These are phyloP conservation scores for Datisca glomerata DNA, from an alignment of 306 rosid species.

Conservation along the genomic window DNA sequence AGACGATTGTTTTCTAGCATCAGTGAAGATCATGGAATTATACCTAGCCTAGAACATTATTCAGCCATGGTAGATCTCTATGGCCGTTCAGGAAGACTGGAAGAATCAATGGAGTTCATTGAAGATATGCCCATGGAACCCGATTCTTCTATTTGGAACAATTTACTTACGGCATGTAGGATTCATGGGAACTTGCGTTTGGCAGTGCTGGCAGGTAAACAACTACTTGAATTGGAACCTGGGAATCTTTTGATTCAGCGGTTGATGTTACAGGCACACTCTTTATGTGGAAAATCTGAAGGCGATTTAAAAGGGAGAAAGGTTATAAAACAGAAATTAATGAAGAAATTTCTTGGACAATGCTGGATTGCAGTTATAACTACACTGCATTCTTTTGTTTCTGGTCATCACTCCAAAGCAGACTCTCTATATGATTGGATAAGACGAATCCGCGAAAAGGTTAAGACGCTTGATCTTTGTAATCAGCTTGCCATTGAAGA, in stretches of 20 bases:
- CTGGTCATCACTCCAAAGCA: conserved; percentile 37
- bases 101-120: conserved; percentile 58
- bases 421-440: conserved; percentile 50
- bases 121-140: conserved; percentile 69
- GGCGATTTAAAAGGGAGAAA: conserved; percentile 31
- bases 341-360: conserved; percentile 36
- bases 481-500: conserved; percentile 54
- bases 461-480: conserved; percentile 25
- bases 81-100: conserved; percentile 80
- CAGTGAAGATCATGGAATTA: conserved; percentile 39
- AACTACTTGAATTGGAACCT: conserved; percentile 54
- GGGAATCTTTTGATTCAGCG: conserved; percentile 32
- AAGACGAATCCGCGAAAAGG: conserved; percentile 27
- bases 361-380: conserved; percentile 71
- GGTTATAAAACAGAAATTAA: conserved; percentile 39
- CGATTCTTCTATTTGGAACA: conserved; percentile 54
- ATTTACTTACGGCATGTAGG: conserved; percentile 68
- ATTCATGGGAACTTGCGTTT: conserved; percentile 46
- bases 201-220: conserved; percentile 52
- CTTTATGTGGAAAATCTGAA: conserved; percentile 43
- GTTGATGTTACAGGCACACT: conserved; percentile 48
- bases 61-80: conserved; percentile 58
- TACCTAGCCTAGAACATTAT: conserved; percentile 70
- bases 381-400: conserved; percentile 42
- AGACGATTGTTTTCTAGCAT: conserved; percentile 47